Evolutionary conservation across 2,329 filamentous ascomycete species (phyloP).

Genomic region (Diaporthe destruens): DNA sequence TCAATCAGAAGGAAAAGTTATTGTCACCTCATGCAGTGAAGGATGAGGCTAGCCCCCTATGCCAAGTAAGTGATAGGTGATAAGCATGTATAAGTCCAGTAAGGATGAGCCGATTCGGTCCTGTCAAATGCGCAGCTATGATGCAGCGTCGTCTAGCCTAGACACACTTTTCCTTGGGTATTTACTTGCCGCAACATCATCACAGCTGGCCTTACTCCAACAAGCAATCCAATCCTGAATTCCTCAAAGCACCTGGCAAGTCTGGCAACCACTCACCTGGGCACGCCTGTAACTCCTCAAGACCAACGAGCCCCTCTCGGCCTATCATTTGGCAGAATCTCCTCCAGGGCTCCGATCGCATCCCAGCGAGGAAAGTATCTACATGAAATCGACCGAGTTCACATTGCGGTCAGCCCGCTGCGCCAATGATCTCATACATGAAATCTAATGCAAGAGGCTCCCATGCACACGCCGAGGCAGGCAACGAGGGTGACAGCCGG

Average conservation of each 20-base stretch:
- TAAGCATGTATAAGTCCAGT: no score
- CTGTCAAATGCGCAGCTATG: neutral
- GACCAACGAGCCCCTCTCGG: neutral
- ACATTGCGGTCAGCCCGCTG: neutral
- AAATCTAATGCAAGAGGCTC: conserved; percentile 18
- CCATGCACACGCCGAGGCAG: conserved; percentile 5
- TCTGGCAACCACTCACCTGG: no score
- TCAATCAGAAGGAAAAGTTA: conserved; percentile 9
- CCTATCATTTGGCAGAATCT: neutral
- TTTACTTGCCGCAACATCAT: no score
- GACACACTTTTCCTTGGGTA: neutral
- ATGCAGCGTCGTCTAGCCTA: neutral
- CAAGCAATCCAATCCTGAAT: neutral
- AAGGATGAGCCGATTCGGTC: neutral
- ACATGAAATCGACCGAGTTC: neutral
- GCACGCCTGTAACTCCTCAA: neutral
- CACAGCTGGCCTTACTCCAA: neutral
- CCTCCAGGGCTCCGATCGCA: neutral
- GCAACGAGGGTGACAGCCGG: neutral
- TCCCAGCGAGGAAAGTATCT: neutral
- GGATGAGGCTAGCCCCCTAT: neutral
- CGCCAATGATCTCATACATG: conserved; percentile 10
- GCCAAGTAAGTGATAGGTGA: conserved; percentile 15
- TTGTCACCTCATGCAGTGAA: conserved; percentile 18
- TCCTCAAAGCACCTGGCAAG: neutral